A percentile compares a stretch with the other conserved stretches of the same genome.
Evolutionary conservation across 306 rosid species (phyloP).

Genomic region (Trichosanthes cucumerina): DNA sequence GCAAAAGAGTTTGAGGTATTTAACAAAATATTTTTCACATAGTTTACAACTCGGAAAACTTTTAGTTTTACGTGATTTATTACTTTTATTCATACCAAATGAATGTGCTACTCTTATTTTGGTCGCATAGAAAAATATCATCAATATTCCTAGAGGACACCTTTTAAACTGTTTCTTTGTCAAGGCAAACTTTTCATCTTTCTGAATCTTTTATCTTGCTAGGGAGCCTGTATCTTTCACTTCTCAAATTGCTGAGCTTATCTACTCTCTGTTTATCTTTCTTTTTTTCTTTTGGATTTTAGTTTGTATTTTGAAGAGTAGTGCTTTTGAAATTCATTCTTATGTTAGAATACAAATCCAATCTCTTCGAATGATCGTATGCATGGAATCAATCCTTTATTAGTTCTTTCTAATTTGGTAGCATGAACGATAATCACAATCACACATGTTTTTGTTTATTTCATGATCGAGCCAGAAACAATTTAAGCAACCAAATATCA

Average conservation of each 20-base stretch:
- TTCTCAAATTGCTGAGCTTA: background rate
- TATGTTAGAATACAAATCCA: background rate
- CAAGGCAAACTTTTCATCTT: background rate
- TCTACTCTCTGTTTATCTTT: background rate
- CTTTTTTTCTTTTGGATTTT: background rate
- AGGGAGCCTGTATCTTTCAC: background rate
- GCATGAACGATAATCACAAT: background rate
- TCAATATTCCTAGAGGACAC: background rate
- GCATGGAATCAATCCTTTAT: background rate
- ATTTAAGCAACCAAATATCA: constrained; percentile 42
- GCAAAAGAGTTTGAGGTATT: constrained; percentile 80
- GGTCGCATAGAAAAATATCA: background rate
- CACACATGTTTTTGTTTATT: constrained; percentile 14
- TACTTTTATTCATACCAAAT: background rate
- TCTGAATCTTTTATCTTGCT: background rate
- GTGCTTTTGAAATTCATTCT: background rate
- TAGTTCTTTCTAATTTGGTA: background rate
- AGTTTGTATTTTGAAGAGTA: background rate
- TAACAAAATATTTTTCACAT: background rate
- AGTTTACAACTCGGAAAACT: background rate
- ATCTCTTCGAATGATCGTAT: background rate
- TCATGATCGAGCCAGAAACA: constrained; percentile 51
- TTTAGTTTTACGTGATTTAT: background rate
- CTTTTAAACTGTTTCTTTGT: background rate
- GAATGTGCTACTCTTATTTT: background rate